Percentiles rank a stretch among this genome's conserved stretches.
Evolutionary conservation across 306 rosid species (phyloP).

Genomic region (Vicia faba): DNA sequence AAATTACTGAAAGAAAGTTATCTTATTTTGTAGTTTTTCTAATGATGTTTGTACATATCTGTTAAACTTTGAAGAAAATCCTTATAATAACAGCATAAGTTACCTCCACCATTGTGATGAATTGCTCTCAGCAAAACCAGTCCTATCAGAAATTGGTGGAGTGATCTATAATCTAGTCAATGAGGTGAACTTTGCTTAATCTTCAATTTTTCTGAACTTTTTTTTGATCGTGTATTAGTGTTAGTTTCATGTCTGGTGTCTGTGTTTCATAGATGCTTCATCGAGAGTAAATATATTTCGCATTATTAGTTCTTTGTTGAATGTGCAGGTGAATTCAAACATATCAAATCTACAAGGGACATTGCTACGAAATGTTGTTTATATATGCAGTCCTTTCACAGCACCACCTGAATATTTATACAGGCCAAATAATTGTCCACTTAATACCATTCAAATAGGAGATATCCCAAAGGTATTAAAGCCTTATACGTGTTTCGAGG

Average conservation of each 20-base stretch:
- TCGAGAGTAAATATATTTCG: too few species aligned
- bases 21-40: constrained; percentile 53
- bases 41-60: constrained; percentile 67
- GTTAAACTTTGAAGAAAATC: constrained; percentile 58
- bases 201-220: background rate
- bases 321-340: constrained; percentile 58
- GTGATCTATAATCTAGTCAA: constrained; percentile 56
- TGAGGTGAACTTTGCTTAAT: constrained; percentile 43
- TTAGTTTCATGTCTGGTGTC: background rate
- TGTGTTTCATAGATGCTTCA: background rate
- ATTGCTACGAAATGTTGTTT: constrained; percentile 35
- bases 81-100: constrained; percentile 63
- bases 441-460: constrained; percentile 52
- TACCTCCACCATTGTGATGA: constrained; percentile 64
- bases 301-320: background rate
- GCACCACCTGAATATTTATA: constrained; percentile 61
- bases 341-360: constrained; percentile 32
- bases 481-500: constrained; percentile 47
- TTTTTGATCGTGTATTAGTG: background rate
- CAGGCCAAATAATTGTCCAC: constrained; percentile 59
- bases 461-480: constrained; percentile 69
- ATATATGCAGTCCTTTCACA: constrained; percentile 76
- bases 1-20: background rate
- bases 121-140: constrained; percentile 56
- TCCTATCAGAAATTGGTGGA: constrained; percentile 46